These are phyloP conservation scores for Pyropia haitanensis DNA, from an alignment of 23 red algal species.

Conservation along the genomic window DNA sequence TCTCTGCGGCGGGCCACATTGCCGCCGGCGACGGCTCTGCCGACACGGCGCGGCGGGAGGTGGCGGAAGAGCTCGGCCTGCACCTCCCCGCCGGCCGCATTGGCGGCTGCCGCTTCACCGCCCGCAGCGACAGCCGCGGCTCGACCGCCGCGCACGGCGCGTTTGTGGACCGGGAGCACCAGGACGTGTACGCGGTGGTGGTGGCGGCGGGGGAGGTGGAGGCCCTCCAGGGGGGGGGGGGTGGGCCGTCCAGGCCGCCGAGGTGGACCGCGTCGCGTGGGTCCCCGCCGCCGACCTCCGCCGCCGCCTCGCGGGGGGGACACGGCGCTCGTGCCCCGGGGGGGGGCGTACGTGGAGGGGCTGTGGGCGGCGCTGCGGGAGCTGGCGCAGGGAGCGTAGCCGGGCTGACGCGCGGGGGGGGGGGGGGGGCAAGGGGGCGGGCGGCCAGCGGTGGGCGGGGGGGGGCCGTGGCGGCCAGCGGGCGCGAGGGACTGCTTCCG, in stretches of 20 bases:
- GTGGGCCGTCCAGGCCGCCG: slow-evolving; percentile 20
- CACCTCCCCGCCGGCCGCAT: slow-evolving; percentile 10
- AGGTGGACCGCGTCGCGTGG: slow-evolving; percentile 48
- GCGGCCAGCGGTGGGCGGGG: too few relatives aligned
- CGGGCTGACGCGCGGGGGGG: too few relatives aligned
- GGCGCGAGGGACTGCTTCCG: too few relatives aligned
- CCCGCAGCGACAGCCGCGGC: slow-evolving; percentile 14
- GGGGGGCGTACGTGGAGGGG: slow-evolving; percentile 14
- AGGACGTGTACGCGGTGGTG: slow-evolving; percentile 57
- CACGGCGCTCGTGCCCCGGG: slow-evolving; percentile 29
- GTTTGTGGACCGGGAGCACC: slow-evolving; percentile 58
- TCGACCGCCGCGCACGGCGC: slow-evolving; percentile 27
- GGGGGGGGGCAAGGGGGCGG: too few relatives aligned
- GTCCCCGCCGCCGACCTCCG: slow-evolving; percentile 22
- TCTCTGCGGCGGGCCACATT: slow-evolving; percentile 82
- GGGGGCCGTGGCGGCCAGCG: too few relatives aligned
- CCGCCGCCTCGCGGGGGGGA: slow-evolving; percentile 12
- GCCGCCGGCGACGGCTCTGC: slow-evolving; percentile 42
- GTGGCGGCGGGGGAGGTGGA: slow-evolving; percentile 2
- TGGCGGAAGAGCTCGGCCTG: slow-evolving; percentile 78
- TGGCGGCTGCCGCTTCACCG: slow-evolving; percentile 20
- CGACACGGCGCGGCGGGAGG: slow-evolving; percentile 50
- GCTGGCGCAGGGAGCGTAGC: too few relatives aligned
- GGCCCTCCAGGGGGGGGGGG: not conserved
- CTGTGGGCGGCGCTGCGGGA: slow-evolving; percentile 23